Base-by-base conservation (phyloP, 2,329 filamentous ascomycete genomes). In the Phyllosticta capitalensis region DNA sequence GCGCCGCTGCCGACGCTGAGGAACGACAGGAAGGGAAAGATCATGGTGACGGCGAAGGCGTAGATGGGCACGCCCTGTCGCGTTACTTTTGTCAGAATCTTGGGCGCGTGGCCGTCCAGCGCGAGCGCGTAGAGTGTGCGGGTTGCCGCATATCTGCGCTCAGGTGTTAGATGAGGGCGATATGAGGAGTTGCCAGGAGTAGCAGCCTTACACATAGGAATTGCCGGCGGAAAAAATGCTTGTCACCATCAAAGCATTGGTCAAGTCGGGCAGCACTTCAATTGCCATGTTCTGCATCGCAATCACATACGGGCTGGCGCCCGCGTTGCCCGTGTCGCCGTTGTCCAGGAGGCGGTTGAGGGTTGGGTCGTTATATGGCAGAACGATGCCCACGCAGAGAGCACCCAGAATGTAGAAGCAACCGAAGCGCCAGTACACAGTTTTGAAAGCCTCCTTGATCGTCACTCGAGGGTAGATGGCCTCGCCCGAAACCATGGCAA, bases 311-410 rank as follows among this genome's bases (percentile, higher is more conserved):
- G 59, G 59, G 17, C 50, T 54, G 21, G 59, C 59, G 12, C 54
- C 59, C 26, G 54, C 59, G 10, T 56, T 52, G 22, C 59, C 59
- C 5, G 54, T 61, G 19, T 30, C 55, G 14, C 54, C 54, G 4
- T 56, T 56, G 12, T 10, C 64, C 52, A 66, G 59, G 12, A 64
- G 63, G 0, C 81, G 85, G 45, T 90, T 76, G 59, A 88, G 88
- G 12, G 88, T 89, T 9, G 89, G 76, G 55, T 92, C 83, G 64
- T 90, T 83, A 62, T 85, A 83, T 5, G 58, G 58, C 21, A 75
- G 62, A 28, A 76, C 70, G 28, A 78, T 74, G 24, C 77, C 76
- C 12, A 76, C 72, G 61, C 72, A 75, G 17, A 79, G 67, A 6
- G 76, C 75, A 20, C 75, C 75, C 1, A 74, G 68, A 59, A 78